Base-by-base conservation (phyloP, 2,329 filamentous ascomycete species). In the Alternaria gansuensis region DNA sequence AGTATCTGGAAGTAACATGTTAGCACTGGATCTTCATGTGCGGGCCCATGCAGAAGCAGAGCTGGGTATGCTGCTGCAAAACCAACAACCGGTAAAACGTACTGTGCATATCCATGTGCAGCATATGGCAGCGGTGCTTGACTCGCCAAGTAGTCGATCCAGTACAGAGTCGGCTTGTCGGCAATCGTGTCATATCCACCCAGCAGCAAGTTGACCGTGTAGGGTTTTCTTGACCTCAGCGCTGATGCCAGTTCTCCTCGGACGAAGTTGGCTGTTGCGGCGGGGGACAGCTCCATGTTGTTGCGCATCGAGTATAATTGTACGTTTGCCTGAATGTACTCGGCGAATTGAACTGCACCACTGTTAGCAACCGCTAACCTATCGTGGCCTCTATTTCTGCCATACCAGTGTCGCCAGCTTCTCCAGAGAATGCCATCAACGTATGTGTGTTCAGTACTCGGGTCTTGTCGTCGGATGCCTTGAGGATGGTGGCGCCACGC, bases 281-380 rank as follows among this genome's bases (percentile, higher is more conserved):
- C 89, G 9, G 95, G 94, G 43, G 92, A 92, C 62, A 99, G 88
- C 74, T 97, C 92, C 76, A 90, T 90, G 80, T 93, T 91, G 79
- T 98, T 98, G 76, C 96, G 92, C 93, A 98, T 99, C 69, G 91
- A 93, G 83, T 99, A 99, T 76, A 99, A 90, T 82, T 97, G 92
- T 65, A 95, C 89, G 80, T 99, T 99, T 78, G 94, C 93, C 87
- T 98, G 93, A 79, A 99, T 96, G 83, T 94, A 99, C 83, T 99
- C 95, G 78, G 96, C 92, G 79, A 99, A 99, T 89, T 99, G 94
- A 64, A 98, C 93, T 97, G 77, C 44, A 34, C 34, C 14, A 33
- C 8, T 5, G 57, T 66, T 41, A 63, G 64, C 36, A 17, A 60
- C 57, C 24, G 10, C 26, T 26, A 24, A 17, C 21, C 7, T 28